phyloP scores from a whole-genome alignment of 495 filamentous ascomycete genomes.

The Xylaria curta region DNA sequence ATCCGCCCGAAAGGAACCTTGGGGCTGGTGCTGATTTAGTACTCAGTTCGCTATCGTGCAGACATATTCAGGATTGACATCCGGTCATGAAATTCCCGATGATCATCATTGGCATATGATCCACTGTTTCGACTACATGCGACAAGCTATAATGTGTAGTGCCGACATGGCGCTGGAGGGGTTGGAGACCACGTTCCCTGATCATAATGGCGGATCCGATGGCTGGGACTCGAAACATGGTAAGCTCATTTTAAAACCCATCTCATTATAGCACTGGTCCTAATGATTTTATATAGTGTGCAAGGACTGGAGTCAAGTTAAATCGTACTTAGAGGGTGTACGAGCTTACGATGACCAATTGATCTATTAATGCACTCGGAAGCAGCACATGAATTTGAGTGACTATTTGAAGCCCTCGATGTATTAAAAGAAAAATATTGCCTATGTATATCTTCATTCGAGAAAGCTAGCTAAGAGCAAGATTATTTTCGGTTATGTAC shows the following conservation, averaged over 20 bases:
- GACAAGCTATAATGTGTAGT: conserved; percentile 53
- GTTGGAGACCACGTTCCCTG: conserved; percentile 52
- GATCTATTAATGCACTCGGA: conserved; percentile 2
- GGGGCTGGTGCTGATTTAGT: conserved; percentile 9
- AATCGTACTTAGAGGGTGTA: conserved; percentile 50
- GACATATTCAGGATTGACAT: conserved; percentile 51
- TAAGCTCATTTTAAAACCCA: conserved; percentile 27
- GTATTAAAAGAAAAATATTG: not conserved
- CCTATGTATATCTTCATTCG: not conserved
- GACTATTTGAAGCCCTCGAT: not conserved
- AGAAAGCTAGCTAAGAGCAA: not conserved
- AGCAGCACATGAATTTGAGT: not conserved
- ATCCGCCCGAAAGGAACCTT: too few relatives aligned
- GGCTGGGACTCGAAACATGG: conserved; percentile 57
- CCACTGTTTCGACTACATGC: conserved; percentile 58
- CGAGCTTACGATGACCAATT: conserved; percentile 55
- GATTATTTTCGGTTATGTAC: not conserved
- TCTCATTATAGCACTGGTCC: not conserved
- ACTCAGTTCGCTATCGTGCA: conserved; percentile 51
- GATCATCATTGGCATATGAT: conserved; percentile 60
- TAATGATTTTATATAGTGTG: conserved; percentile 41
- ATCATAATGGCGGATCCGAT: conserved; percentile 54
- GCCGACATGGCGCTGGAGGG: conserved; percentile 51
- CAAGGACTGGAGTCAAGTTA: conserved; percentile 47
- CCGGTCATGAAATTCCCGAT: conserved; percentile 46